Conservation (phyloP, 2,329 filamentous ascomycete genomes). For the Fusarium sp. region DNA sequence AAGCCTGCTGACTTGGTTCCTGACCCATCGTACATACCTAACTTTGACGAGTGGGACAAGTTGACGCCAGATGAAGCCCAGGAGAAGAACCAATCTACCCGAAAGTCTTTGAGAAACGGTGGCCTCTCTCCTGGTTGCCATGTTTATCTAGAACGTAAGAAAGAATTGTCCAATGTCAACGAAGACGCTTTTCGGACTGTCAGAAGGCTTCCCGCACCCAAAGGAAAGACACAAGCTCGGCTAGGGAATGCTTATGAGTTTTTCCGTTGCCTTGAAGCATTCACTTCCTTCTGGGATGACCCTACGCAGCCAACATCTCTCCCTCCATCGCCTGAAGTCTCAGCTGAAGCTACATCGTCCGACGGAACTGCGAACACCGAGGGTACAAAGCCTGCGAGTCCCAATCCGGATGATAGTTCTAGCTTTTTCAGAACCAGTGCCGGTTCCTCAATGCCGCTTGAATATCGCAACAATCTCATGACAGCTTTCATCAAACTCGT, state of each 20-base stretch:
- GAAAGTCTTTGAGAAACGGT: conserved; percentile 63
- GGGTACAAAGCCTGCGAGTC: conserved; percentile 23
- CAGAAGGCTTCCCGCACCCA: conserved; percentile 66
- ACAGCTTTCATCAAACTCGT: conserved; percentile 72
- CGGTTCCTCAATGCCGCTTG: conserved; percentile 68
- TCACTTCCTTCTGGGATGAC: conserved; percentile 72
- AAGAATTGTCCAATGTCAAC: conserved; percentile 68
- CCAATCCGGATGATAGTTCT: conserved; percentile 23
- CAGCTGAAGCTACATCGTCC: conserved; percentile 39
- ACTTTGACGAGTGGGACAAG: conserved; percentile 64
- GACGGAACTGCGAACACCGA: conserved; percentile 16
- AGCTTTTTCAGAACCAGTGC: conserved; percentile 57
- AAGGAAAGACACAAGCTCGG: conserved; percentile 65
- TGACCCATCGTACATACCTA: conserved; percentile 64
- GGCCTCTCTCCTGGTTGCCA: conserved; percentile 67
- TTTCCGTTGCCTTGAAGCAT: conserved; percentile 70
- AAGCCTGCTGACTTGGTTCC: conserved; percentile 64
- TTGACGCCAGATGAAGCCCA: conserved; percentile 63
- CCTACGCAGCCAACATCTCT: conserved; percentile 57
- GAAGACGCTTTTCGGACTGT: conserved; percentile 71
- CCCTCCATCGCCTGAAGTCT: conserved; percentile 51
- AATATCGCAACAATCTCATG: conserved; percentile 68
- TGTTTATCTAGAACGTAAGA: conserved; percentile 68
- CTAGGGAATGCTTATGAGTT: conserved; percentile 75
- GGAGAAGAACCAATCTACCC: conserved; percentile 61